These are phyloP conservation scores for Fusarium pilosicola DNA, from an alignment of 2,329 filamentous ascomycete species.

Conservation along the genomic window DNA sequence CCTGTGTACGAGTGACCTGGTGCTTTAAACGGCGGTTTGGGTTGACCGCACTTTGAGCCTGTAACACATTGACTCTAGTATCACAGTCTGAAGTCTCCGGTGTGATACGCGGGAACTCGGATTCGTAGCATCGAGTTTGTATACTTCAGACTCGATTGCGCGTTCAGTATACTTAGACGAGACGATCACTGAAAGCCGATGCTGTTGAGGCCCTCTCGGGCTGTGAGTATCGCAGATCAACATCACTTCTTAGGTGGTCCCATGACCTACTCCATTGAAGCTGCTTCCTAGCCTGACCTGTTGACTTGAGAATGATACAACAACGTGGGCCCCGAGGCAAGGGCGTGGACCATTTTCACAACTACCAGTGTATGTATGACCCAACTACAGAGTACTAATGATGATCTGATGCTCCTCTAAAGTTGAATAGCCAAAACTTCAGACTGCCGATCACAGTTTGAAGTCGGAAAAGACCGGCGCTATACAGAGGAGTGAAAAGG, in stretches of 20 bases:
- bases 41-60: background rate
- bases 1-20: background rate
- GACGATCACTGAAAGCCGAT: background rate
- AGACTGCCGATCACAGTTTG: constrained; percentile 14
- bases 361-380: background rate
- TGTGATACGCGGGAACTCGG: constrained; percentile 6
- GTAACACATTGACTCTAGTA: constrained; percentile 9
- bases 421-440: background rate
- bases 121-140: background rate
- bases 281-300: background rate
- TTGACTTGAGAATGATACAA: background rate
- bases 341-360: background rate
- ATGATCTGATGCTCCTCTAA: constrained; percentile 7
- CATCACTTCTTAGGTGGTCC: background rate
- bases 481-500: background rate
- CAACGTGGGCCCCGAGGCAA: background rate
- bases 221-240: constrained; percentile 1
- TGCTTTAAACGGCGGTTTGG: background rate
- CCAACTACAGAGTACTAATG: background rate
- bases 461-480: background rate
- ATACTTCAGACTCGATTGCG: background rate
- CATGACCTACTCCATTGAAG: background rate
- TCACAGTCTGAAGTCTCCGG: constrained; percentile 17
- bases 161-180: background rate
- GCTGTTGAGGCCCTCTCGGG: background rate